Evolutionary conservation across 2,329 filamentous ascomycete species (phyloP).

Genomic region (Berkeleyomyces basicola): DNA sequence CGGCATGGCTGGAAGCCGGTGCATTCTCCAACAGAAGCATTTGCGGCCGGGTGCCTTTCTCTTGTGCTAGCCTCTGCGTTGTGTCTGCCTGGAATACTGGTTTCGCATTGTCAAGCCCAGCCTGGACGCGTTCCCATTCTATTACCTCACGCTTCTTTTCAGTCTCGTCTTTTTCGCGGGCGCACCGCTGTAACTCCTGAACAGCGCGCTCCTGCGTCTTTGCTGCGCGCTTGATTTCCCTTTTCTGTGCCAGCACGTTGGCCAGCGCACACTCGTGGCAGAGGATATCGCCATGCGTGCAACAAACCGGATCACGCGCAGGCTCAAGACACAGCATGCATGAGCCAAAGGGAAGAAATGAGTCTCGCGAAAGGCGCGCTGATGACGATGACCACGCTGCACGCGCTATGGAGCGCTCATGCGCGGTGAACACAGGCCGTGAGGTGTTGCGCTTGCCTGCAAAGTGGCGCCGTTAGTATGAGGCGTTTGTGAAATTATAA

Average conservation of each 20-base stretch:
- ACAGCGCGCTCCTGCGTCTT: slow-evolving; percentile 34
- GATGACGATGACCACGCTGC: slow-evolving; percentile 65
- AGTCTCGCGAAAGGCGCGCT: slow-evolving; percentile 76
- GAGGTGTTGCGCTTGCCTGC: slow-evolving; percentile 76
- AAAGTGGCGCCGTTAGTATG: not conserved
- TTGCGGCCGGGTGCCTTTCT: not conserved
- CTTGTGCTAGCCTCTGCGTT: slow-evolving; percentile 18
- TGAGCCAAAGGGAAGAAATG: slow-evolving; percentile 78
- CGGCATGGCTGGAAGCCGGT: not conserved
- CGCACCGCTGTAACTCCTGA: slow-evolving; percentile 27
- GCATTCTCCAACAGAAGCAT: slow-evolving; percentile 1
- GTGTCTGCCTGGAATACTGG: not conserved
- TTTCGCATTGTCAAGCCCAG: slow-evolving; percentile 35
- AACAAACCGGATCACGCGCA: slow-evolving; percentile 69
- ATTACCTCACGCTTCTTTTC: slow-evolving; percentile 45
- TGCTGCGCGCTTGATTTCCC: slow-evolving; percentile 73
- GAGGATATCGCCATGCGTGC: slow-evolving; percentile 74
- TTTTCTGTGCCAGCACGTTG: slow-evolving; percentile 80
- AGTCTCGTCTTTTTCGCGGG: slow-evolving; percentile 36
- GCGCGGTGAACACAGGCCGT: slow-evolving; percentile 79
- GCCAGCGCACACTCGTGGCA: slow-evolving; percentile 85
- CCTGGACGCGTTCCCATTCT: slow-evolving; percentile 76
- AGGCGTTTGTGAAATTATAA: not conserved
- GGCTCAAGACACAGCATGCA: slow-evolving; percentile 76
- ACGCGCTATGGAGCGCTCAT: slow-evolving; percentile 73